A percentile compares a stretch with the other conserved stretches of the same genome.
phyloP scores from a whole-genome alignment of 441 rosid species.

The Croton setiger region DNA sequence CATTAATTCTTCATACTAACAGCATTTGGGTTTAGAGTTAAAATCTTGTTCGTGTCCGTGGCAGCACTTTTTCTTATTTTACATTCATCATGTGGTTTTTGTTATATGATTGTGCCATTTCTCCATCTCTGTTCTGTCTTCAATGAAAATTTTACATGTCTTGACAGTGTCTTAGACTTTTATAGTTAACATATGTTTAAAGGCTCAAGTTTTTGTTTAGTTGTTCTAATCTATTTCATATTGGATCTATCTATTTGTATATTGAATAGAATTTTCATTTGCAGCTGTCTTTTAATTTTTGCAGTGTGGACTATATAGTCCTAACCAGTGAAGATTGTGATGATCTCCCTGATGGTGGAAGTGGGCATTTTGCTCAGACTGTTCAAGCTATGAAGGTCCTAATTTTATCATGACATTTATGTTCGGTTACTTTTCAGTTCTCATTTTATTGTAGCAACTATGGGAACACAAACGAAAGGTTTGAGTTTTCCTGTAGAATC shows the following conservation, averaged over 20 bases:
- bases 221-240: not conserved
- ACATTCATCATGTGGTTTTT: no score
- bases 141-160: no score
- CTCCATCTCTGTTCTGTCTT: no score
- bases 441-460: not conserved
- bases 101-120: no score
- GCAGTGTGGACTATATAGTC: constrained; percentile 95
- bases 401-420: not conserved
- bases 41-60: no score
- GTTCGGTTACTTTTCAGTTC: constrained; percentile 1
- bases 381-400: constrained; percentile 87
- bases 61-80: no score
- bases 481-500: constrained; percentile 43
- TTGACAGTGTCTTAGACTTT: no score
- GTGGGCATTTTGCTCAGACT: constrained; percentile 94
- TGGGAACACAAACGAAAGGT: constrained; percentile 9
- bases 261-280: not conserved
- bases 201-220: not conserved
- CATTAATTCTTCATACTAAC: no score
- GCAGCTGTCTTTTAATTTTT: constrained; percentile 8
- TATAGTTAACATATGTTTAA: not conserved
- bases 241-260: not conserved
- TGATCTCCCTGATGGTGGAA: constrained; percentile 98
- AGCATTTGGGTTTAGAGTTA: no score
- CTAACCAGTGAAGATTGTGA: constrained; percentile 97